Base-by-base conservation (phyloP, 164 flowering plant species). In the Malania oleifera region DNA sequence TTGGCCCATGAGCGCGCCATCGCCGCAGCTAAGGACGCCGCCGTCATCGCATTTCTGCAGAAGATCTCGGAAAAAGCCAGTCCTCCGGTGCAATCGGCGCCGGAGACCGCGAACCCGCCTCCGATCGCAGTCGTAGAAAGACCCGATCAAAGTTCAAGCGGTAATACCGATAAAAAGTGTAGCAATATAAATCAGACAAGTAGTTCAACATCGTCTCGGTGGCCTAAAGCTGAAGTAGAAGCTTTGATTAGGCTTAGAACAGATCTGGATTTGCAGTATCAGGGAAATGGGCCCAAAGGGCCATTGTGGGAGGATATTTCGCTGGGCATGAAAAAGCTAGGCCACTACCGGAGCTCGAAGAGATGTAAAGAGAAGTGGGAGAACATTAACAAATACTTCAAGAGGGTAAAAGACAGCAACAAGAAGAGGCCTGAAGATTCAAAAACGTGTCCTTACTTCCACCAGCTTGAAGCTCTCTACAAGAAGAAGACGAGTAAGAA, bases 301-400 rank as follows among this genome's bases (percentile, higher is more conserved):
- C 76, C 83, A 8, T 63, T 80, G 1, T 84, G 91, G 91, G 91
- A 82, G 64, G 86, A 80, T 59, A 70, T 84, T 29, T 84, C 90
- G 17, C 17, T 57, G 1, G 68, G 64, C 3, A 82, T 84, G 90
- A 69, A 64, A 22, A 80, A 70, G 43, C 65, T 75, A 26, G 90
- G 90, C 1, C 80, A 78, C 65, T 62, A 78, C 8, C 45, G 90
- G 37, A 82, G 68, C 28, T 73, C 90, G 0, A 84, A 78, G 73
- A 69, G 81, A 51, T 84, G 89, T 56, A 84, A 84, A 61, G 89
- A 83, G 74, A 83, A 83, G 59, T 81, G 89, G 89, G 89, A 84
- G 61, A 84, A 84, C 55, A 84, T 84, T 48, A 84, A 84, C 78
- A 84, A 84, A 67, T 84, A 84, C 75, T 84, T 66, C 72, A 84